Base-by-base conservation (phyloP, 176 grass and related monocot species). In the Microstegium vimineum region DNA sequence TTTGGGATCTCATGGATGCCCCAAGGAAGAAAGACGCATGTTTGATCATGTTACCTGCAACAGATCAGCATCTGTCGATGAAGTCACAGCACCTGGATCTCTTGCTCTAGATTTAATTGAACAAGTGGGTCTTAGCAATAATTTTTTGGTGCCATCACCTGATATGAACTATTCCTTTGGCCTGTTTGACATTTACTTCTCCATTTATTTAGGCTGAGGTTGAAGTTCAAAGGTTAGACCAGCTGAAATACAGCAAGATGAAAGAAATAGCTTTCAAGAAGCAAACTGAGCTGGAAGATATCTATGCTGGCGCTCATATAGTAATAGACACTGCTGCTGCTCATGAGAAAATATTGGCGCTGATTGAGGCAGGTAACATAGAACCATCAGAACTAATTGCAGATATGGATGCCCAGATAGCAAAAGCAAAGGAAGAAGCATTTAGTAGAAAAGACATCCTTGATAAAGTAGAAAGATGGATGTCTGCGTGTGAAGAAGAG, bases 401-500 rank as follows among this genome's bases (percentile, higher is more conserved):
- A 6, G 97, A 99, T 72, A 96, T 99, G 93, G 97, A 99, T 66
- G 71, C 86, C 73, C 85, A 96, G 71, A 96, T 99, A 83, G 36
- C 90, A 62, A 91, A 92, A 91, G 93, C 97, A 34, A 99, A 99
- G 88, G 97, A 99, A 89, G 97, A 96, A 82, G 87, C 97, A 79
- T 54, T 94, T 60, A 99, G 97, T 56, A 91, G 97, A 82, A 96
- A 99, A 80, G 97, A 99, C 66, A 96, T 99, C 85, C 88, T 99
- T 60, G 97, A 99, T 73, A 99, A 92, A 60, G 93, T 99, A 60
- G 97, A 99, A 80, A 87, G 84, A 86, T 99, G 97, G 97, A 96
- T 96, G 97, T 99, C 97, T 27, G 80, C 97, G 0, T 99, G 97
- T 75, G 93, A 99, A 83, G 97, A 99, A 86, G 97, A 99, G 76